phyloP scores from a whole-genome alignment of 2,329 filamentous ascomycete genomes.

The Penicillium sp. region DNA sequence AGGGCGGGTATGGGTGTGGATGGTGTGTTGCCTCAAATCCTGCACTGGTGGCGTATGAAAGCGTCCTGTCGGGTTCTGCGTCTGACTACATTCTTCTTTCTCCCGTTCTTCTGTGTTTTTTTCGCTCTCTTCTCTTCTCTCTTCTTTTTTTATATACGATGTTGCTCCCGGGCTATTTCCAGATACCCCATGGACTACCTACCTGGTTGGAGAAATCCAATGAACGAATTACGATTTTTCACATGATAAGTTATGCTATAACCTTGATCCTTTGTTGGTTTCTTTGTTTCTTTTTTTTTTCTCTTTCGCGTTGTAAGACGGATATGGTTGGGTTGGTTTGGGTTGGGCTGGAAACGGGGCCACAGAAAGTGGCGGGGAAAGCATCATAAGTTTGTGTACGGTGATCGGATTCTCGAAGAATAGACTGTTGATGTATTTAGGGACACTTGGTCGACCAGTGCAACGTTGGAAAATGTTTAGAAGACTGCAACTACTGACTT shows the following conservation, averaged over 20 bases:
- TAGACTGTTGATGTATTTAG: not conserved
- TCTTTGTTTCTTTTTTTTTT: not conserved
- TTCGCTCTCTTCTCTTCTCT: not conserved
- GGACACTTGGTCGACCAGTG: not conserved
- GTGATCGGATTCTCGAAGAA: not conserved
- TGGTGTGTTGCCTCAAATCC: slow-evolving; percentile 3
- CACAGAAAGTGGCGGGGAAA: not conserved
- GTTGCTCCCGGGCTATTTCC: not conserved
- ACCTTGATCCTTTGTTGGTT: not conserved
- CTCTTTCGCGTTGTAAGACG: not conserved
- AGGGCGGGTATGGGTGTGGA: slow-evolving; percentile 7
- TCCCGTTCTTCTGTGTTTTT: not conserved
- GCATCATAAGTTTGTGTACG: not conserved
- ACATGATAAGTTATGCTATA: slow-evolving; percentile 4
- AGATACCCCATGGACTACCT: slow-evolving; percentile 1
- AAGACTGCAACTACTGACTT: not conserved
- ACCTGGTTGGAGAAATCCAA: not conserved
- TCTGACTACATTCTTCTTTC: not conserved
- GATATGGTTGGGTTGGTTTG: not conserved
- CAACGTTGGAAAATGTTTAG: not conserved
- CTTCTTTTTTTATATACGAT: not conserved
- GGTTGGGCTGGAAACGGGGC: not conserved
- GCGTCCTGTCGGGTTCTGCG: not conserved
- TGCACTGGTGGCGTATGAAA: slow-evolving; percentile 17
- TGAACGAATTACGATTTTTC: slow-evolving; percentile 2